phyloP scores from a whole-genome alignment of 257 asterid species.

The Gentiana straminea region DNA sequence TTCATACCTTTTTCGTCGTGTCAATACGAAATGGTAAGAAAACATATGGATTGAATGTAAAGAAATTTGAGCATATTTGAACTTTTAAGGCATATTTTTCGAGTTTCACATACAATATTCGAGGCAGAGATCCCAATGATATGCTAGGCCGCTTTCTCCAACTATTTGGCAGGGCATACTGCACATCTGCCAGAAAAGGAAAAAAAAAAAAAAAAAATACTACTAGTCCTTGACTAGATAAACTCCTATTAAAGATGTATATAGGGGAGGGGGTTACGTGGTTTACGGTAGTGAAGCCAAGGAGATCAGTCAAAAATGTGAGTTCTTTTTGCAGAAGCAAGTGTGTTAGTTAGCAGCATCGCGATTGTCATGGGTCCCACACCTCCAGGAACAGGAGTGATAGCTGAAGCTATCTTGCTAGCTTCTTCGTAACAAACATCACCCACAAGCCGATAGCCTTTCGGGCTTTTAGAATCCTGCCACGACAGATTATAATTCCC shows the following conservation, averaged over 20 bases:
- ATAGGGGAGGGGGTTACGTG: background rate
- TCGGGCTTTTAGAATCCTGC: constrained; percentile 55
- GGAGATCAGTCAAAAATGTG: constrained; percentile 37
- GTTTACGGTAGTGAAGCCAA: background rate
- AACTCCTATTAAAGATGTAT: background rate
- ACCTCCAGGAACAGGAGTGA: constrained; percentile 96
- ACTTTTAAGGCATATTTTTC: too few species aligned
- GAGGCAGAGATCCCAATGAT: too few species aligned
- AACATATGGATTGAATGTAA: too few species aligned
- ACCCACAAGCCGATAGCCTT: constrained; percentile 78
- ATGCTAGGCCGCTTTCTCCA: too few species aligned
- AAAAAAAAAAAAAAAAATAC: too few species aligned
- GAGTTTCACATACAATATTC: too few species aligned
- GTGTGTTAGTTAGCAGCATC: constrained; percentile 90
- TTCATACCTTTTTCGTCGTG: too few species aligned
- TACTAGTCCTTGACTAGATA: background rate
- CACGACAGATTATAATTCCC: background rate
- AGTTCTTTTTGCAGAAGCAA: constrained; percentile 68
- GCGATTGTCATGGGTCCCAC: constrained; percentile 99
- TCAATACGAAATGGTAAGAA: too few species aligned
- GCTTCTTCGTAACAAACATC: constrained; percentile 95
- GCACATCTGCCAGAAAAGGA: too few species aligned
- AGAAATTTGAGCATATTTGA: too few species aligned
- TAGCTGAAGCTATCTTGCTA: constrained; percentile 78
- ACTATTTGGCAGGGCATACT: too few species aligned